Base-by-base conservation (phyloP, 2,329 filamentous ascomycete species). In the Apiospora pterosperma region DNA sequence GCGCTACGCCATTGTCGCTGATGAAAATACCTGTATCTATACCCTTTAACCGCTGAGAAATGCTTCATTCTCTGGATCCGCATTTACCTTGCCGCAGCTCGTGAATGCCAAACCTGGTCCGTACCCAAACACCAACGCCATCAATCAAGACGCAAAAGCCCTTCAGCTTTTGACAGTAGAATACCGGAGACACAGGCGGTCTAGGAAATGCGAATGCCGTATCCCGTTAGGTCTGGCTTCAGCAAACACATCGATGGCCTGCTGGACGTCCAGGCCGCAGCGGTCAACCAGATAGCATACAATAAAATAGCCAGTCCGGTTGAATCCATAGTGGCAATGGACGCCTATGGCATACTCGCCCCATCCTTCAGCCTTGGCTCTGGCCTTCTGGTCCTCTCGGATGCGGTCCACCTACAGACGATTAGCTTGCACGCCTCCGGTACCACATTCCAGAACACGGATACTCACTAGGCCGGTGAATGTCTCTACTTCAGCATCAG, bases 301-400 rank as follows among this genome's bases (percentile, higher is more conserved):
- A 61, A 98, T 88, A 74, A 97, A 92, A 76, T 95, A 97, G 0
- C 95, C 95, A 0, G 95, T 97, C 25, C 94, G 87, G 75, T 98
- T 97, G 80, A 96, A 97, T 0, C 95, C 95, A 71, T 97, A 97
- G 73, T 98, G 95, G 72, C 95, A 98, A 75, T 98, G 95, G 0
- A 97, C 92, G 2, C 90, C 94, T 62, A 97, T 86, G 59, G 90
- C 80, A 23, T 78, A 76, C n/a, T 80, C 78, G 1, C 80, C 71
- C 6, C 78, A 75, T 63, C 75, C 76, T 63, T 81, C 78, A 23
- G 78, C 80, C 64, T 76, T 79, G 44, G 76, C 77, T 67, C 80
- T 75, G 34, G 76, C 71, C 60, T 79, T 80, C 66, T 90, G 87
- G 55, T 85, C 82, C 34, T 79, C 80, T 48, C 88, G 82, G 28